Evolutionary conservation across 441 rosid genomes (phyloP), one percentile per base, ranked within the genome.

Genomic region (Raphanus hybrid): DNA sequence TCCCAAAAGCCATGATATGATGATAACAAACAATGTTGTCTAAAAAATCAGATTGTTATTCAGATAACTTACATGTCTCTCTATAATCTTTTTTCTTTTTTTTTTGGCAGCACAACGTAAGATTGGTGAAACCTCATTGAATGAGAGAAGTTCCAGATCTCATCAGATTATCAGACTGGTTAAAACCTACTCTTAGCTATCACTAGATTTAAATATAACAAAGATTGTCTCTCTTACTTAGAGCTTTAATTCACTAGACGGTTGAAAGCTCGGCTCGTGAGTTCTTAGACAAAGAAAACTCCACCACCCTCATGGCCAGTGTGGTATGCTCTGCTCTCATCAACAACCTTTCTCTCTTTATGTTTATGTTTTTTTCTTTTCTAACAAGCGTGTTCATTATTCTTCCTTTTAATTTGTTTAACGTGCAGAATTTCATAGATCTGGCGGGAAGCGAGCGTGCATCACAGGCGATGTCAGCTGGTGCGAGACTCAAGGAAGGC

Each of bases 401-500:
- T 29, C 32, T 29, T 29, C 32, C 32, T 29, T 6, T 32, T 32
- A 32, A 23, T n/a, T n/a, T n/a, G 2, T 23, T 23, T 29, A 29
- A 29, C 32, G 64, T 77, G 85, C 86, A 91, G 97, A 93, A 90
- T 82, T 92, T 93, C 71, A 77, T 92, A 61, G 98, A 93, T 83
- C 81, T 93, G 75, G 98, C 97, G 4, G 96, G 97, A 70, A 91
- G 98, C 82, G 98, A 93, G 82, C 96, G 91, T 78, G 98, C 98
- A 75, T 93, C 97, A 72, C 97, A 93, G 79, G 81, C 98, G 35
- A 75, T 89, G 69, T 88, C 97, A 23, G 82, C 91, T 64, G 96
- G 93, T 55, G 73, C 92, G 15, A 83, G 97, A 80, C 88, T 93
- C 85, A 91, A 93, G 81, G 97, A 93, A 82, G 96, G 98, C 3